Base-by-base conservation (phyloP, 2,329 filamentous ascomycete genomes). In the Fulvia fulva region DNA sequence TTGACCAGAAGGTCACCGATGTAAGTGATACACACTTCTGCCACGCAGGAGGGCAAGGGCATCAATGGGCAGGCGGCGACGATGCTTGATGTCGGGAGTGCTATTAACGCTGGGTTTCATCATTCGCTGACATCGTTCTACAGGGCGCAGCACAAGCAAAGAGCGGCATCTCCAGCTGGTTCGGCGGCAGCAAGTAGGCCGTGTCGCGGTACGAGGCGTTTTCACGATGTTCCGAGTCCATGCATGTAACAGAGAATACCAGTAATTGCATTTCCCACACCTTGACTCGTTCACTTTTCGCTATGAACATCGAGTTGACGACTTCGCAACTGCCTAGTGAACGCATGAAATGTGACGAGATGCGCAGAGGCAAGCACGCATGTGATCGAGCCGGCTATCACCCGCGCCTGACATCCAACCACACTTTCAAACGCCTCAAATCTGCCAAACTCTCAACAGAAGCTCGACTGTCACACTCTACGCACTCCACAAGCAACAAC, bases 151-250 rank as follows among this genome's bases (percentile, higher is more conserved):
- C 86, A 53, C 88, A 96, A 80, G 89, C 91, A 46, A 96, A 96
- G 85, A 84, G 86, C 68, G 88, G 88, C 63, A 75, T 96, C 68
- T 89, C 88, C 44, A 84, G 88, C 73, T 97, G 91, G 92, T 96
- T 97, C 70, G 87, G 91, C 57, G 82, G 82, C 44, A 58, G 63
- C 41, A 71, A 70, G 62, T 69, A 69, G 55, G 57, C 1, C 28
- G 34, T 32, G 12, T 3, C 9, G 12, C 47, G 5, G n/a, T 6
- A 25, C 3, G 22, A 26, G 26, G 16, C 32, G 3, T 12, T n/a
- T 12, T 47, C 5, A 47, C 44, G 47, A 50, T 11, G 25, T 32
- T 28, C 23, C 26, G 47, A 50, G 8, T 21, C 9, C 22, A 32
- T 19, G 12, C 37, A 50, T 50, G 47, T 50, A 50, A 50, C 47